Evolutionary conservation across 495 filamentous ascomycete species (phyloP).

Genomic region (Rhizodiscina lignyota): DNA sequence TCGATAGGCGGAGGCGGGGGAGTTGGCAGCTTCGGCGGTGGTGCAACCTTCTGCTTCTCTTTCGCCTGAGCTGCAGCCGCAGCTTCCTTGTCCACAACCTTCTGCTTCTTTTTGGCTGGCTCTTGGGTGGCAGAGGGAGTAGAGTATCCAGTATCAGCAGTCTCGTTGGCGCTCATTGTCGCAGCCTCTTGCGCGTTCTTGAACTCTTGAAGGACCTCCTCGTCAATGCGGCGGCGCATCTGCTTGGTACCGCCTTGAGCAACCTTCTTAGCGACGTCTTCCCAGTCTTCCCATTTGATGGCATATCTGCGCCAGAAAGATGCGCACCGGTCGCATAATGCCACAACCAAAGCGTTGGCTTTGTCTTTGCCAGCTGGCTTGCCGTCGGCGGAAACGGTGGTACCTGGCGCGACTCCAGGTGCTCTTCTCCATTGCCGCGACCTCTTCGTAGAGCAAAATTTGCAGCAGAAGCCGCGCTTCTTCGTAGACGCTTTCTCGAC

Average conservation of each 20-base stretch:
- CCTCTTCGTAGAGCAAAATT: conserved; percentile 66
- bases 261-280: conserved; percentile 84
- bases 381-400: conserved; percentile 50
- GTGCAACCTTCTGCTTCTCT: conserved; percentile 33
- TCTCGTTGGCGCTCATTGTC: conserved; percentile 4
- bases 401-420: conserved; percentile 55
- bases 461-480: conserved; percentile 82
- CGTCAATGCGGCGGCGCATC: conserved; percentile 76
- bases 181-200: conserved; percentile 10
- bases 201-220: conserved; percentile 77
- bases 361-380: conserved; percentile 53
- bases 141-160: not conserved
- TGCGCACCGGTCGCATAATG: conserved; percentile 79
- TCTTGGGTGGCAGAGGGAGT: conserved; percentile 5
- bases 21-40: conserved; percentile 20
- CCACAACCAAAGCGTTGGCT: conserved; percentile 54
- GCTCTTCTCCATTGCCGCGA: conserved; percentile 89
- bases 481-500: conserved; percentile 62
- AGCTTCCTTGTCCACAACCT: conserved; percentile 29
- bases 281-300: conserved; percentile 90
- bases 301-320: conserved; percentile 87
- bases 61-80: conserved; percentile 31
- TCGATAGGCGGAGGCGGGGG: conserved; percentile 19
- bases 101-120: conserved; percentile 44
- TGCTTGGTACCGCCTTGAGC: conserved; percentile 65